Conservation (phyloP, 2,329 filamentous ascomycete genomes). For the Chrysoporthe puriensis region DNA sequence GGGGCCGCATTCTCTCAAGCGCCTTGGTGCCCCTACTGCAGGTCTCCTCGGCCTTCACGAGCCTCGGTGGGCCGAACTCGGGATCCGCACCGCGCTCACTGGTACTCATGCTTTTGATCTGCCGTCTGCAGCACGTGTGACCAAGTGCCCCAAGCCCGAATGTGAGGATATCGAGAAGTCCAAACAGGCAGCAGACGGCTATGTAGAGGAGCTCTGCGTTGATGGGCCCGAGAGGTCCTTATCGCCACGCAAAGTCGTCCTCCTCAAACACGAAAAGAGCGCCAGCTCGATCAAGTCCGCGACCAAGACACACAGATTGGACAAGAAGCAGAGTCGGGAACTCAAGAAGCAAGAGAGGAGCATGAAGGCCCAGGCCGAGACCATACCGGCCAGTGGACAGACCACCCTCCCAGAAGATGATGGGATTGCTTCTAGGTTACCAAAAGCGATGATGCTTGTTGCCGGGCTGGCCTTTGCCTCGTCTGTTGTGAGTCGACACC, state of each 20-base stretch:
- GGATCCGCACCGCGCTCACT: constrained; percentile 37
- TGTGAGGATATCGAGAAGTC: neutral
- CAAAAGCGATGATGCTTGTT: constrained; percentile 37
- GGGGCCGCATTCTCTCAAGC: constrained; percentile 14
- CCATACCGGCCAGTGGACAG: constrained; percentile 1
- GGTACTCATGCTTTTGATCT: constrained; percentile 33
- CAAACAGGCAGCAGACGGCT: neutral
- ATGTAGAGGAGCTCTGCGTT: neutral
- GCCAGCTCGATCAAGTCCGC: constrained; percentile 18
- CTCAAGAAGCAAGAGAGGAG: constrained; percentile 10
- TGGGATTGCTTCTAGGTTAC: constrained; percentile 26
- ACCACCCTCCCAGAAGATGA: constrained; percentile 8
- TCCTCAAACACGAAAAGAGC: constrained; percentile 22
- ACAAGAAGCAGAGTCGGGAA: constrained; percentile 23
- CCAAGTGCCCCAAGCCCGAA: neutral
- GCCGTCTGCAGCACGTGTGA: constrained; percentile 2
- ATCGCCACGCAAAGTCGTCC: constrained; percentile 16
- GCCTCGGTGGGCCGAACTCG: constrained; percentile 33
- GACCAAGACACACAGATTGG: constrained; percentile 19
- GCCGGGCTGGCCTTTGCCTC: constrained; percentile 36
- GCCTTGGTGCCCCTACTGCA: constrained; percentile 35
- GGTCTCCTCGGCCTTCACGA: constrained; percentile 39
- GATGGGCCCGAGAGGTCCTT: neutral
- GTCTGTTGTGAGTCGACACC: constrained; percentile 30
- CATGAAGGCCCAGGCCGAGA: constrained; percentile 6